Evolutionary conservation across 2,329 filamentous ascomycete species (phyloP).

Genomic region (Lasiodiplodia sp.): DNA sequence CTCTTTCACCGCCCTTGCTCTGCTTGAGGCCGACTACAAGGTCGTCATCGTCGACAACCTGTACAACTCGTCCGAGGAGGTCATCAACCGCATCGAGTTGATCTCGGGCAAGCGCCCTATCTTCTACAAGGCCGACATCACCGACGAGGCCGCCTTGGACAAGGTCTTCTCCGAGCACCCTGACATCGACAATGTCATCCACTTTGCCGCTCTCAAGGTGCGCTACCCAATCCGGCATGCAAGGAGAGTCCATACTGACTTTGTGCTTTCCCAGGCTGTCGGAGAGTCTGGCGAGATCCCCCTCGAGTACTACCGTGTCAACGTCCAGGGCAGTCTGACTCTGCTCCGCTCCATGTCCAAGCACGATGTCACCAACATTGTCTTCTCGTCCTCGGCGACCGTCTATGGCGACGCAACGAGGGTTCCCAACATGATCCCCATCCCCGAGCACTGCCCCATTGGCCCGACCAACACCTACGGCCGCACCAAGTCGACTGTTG

Average conservation of each 20-base stretch:
- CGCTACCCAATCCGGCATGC: slow-evolving; percentile 34
- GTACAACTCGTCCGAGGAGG: slow-evolving; percentile 94
- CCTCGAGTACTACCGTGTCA: slow-evolving; percentile 97
- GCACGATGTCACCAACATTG: slow-evolving; percentile 93
- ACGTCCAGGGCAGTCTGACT: slow-evolving; percentile 89
- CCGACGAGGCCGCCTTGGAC: slow-evolving; percentile 82
- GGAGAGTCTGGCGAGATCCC: slow-evolving; percentile 94
- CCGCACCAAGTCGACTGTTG: slow-evolving; percentile 92
- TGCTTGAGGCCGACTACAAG: slow-evolving; percentile 93
- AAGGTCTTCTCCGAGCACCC: slow-evolving; percentile 88
- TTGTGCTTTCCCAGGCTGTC: slow-evolving; percentile 71
- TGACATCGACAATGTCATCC: slow-evolving; percentile 96
- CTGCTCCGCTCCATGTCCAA: slow-evolving; percentile 87
- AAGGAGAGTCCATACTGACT: slow-evolving; percentile 28
- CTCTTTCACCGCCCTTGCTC: slow-evolving; percentile 91
- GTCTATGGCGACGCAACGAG: slow-evolving; percentile 98
- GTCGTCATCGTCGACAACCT: slow-evolving; percentile 96
- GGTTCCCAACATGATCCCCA: slow-evolving; percentile 97
- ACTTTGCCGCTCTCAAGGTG: slow-evolving; percentile 97
- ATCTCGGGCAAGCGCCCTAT: slow-evolving; percentile 86
- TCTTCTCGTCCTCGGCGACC: slow-evolving; percentile 97
- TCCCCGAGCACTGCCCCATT: slow-evolving; percentile 94
- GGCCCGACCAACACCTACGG: slow-evolving; percentile 98
- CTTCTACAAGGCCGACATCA: slow-evolving; percentile 89
- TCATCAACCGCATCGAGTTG: slow-evolving; percentile 92